Percentiles rank a stretch among this genome's conserved stretches.
Evolutionary conservation across 1,139 yeast genomes (phyloP).

Genomic region (Saccharomycopsis crataegensis): DNA sequence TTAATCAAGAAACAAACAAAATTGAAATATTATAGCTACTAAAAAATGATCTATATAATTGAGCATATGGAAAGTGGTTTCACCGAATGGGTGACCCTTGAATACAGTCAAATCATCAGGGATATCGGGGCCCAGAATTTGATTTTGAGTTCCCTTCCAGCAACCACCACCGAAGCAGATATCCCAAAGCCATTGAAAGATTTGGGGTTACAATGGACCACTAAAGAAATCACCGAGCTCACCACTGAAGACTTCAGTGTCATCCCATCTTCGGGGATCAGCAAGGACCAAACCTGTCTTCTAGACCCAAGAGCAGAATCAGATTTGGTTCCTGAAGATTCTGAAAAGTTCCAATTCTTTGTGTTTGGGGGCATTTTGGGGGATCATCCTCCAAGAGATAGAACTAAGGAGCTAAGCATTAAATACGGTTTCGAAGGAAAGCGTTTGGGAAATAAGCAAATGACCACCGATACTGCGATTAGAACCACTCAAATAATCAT

Average conservation of each 20-base stretch:
- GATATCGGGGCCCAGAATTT: conserved; percentile 78
- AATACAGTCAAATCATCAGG: conserved; percentile 71
- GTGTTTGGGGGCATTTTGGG: conserved; percentile 96
- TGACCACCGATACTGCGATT: conserved; percentile 97
- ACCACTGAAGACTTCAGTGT: conserved; percentile 24
- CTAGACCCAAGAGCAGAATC: conserved; percentile 80
- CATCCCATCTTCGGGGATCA: conserved; percentile 37
- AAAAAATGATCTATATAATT: conserved; percentile 73
- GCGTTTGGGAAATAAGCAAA: conserved; percentile 78
- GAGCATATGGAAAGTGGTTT: conserved; percentile 98
- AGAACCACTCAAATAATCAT: conserved; percentile 79
- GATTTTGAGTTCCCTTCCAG: conserved; percentile 70
- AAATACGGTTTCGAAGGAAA: conserved; percentile 81
- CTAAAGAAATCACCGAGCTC: conserved; percentile 54
- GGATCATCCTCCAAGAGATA: conserved; percentile 92
- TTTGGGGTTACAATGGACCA: conserved; percentile 77
- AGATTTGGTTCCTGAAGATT: conserved; percentile 69
- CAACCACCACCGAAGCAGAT: conserved; percentile 48
- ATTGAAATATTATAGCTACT: not conserved
- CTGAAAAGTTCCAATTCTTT: conserved; percentile 64
- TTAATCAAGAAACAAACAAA: not conserved
- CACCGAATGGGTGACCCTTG: conserved; percentile 91
- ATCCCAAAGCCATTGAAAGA: conserved; percentile 56
- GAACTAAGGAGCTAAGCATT: conserved; percentile 78
- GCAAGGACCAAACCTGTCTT: conserved; percentile 58